These are phyloP conservation scores for Selaginella moellendorffii DNA, from an alignment of 75 land plant genomes.

Conservation along the genomic window DNA sequence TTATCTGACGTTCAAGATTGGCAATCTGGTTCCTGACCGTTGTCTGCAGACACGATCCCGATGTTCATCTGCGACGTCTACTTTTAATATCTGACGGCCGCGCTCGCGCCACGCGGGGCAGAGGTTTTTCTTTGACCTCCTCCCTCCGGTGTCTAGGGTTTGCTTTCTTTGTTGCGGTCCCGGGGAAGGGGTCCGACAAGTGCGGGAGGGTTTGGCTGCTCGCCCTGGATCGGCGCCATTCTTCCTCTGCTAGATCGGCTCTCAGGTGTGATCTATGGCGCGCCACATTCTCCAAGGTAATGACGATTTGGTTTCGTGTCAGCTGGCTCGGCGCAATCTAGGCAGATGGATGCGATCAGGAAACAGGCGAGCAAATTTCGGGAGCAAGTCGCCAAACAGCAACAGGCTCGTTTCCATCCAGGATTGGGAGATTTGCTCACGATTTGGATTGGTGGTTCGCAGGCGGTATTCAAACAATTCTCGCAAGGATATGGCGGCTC, in stretches of 20 bases:
- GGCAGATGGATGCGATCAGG: slow-evolving; percentile 63
- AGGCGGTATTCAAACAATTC: slow-evolving; percentile 48
- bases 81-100: neutral
- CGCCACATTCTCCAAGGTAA: neutral
- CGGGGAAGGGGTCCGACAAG: too few relatives aligned
- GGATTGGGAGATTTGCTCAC: neutral
- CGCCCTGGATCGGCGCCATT: neutral
- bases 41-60: neutral
- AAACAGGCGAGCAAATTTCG: slow-evolving; percentile 66
- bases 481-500: slow-evolving; percentile 39
- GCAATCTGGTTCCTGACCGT: too few relatives aligned
- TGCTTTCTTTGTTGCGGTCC: neutral
- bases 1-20: too few relatives aligned
- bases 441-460: neutral
- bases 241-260: neutral
- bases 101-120: neutral
- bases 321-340: too few relatives aligned
- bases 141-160: neutral
- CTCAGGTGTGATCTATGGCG: neutral
- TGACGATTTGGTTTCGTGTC: too few relatives aligned
- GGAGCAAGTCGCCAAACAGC: slow-evolving; percentile 73
- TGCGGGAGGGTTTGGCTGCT: neutral
- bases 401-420: slow-evolving; percentile 31
- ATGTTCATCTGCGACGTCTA: neutral
- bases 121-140: slow-evolving; percentile 1